These are phyloP conservation scores for Eucalyptus fibrosa DNA, from an alignment of 345 rosid species.

Conservation along the genomic window DNA sequence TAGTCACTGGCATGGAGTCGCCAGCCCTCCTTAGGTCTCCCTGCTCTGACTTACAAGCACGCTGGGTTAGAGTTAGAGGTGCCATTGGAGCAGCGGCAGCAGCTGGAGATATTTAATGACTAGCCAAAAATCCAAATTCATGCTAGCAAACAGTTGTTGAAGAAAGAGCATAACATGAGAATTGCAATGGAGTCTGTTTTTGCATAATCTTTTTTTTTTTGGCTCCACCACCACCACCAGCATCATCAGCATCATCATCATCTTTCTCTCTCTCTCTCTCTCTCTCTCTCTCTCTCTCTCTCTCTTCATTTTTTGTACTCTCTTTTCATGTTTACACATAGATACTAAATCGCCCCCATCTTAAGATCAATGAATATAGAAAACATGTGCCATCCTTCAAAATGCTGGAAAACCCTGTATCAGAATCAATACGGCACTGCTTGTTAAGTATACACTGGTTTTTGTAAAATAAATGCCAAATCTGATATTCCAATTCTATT, in stretches of 20 bases:
- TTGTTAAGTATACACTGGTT: not conserved
- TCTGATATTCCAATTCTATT: not conserved
- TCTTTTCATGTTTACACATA: not conserved
- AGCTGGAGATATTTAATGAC: not conserved
- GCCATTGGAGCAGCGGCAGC: not conserved
- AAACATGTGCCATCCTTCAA: not conserved
- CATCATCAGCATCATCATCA: not conserved
- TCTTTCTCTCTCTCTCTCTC: not conserved
- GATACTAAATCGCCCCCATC: not conserved
- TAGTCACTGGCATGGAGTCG: not conserved
- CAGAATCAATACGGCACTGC: not conserved
- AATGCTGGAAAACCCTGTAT: not conserved
- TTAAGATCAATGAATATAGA: not conserved
- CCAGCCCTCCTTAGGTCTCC: not conserved
- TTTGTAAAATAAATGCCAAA: not conserved
- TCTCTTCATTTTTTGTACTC: not conserved
- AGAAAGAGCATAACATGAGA: not conserved
- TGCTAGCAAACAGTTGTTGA: not conserved
- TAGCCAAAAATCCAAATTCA: not conserved
- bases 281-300: not conserved
- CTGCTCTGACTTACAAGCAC: not conserved
- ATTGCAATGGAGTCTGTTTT: not conserved
- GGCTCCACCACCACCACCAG: not conserved
- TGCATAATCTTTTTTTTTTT: not conserved
- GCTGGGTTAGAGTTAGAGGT: not conserved